Evolutionary conservation across 176 grass and related monocot species (phyloP).

Genomic region (Phoenix dactylifera): DNA sequence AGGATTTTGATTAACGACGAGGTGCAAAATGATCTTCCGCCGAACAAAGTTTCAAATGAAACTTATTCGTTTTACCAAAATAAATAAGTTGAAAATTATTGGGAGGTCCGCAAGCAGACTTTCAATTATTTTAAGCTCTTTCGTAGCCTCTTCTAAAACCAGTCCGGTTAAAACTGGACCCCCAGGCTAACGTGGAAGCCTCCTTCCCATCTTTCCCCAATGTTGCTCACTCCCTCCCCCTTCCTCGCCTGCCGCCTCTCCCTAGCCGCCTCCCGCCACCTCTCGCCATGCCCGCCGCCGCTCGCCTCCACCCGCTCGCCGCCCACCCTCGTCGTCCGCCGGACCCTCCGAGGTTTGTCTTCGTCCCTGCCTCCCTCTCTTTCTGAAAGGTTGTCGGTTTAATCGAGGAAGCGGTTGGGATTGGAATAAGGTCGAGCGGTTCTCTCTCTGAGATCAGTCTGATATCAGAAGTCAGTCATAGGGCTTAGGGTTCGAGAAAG

Average conservation of each 20-base stretch:
- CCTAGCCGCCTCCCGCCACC: constrained; percentile 17
- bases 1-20: no score
- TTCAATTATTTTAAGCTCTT: no score
- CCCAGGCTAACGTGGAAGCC: no score
- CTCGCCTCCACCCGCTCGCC: constrained; percentile 12
- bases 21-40: no score
- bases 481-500: no score
- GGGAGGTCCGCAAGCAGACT: no score
- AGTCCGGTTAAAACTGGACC: no score
- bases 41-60: no score
- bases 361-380: background rate
- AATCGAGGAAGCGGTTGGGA: background rate
- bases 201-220: background rate
- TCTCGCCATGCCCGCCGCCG: constrained; percentile 1
- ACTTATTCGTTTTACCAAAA: no score
- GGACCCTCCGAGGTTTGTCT: constrained; percentile 8
- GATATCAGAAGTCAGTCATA: no score
- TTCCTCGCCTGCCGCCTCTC: constrained; percentile 27
- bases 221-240: constrained; percentile 9
- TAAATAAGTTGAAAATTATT: no score
- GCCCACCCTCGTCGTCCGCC: background rate
- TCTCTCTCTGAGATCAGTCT: background rate
- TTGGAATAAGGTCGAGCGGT: background rate
- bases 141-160: no score
- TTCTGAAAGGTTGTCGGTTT: background rate